A percentile compares a stretch with the other conserved stretches of the same genome.
Evolutionary conservation across 257 asterid species (phyloP).

Genomic region (Linderniella brevidens): DNA sequence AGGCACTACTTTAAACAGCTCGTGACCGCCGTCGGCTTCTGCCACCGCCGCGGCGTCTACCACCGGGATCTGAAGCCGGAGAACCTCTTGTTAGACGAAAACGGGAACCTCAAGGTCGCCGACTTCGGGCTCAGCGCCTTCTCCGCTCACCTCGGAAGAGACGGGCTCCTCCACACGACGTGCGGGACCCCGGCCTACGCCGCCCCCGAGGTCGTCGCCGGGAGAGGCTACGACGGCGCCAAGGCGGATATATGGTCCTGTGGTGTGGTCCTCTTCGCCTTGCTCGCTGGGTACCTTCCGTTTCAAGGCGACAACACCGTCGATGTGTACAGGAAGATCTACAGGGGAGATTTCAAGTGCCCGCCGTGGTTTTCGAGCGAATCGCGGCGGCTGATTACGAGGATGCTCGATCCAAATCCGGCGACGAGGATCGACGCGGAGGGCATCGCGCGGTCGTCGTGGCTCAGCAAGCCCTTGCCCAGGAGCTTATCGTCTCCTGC

Average conservation of each 20-base stretch:
- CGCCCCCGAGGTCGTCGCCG: constrained; percentile 25
- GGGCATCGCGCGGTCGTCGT: too few species aligned
- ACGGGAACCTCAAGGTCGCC: constrained; percentile 22
- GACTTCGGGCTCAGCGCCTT: constrained; percentile 29
- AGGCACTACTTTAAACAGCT: too few species aligned
- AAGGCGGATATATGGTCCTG: constrained; percentile 2
- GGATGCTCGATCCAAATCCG: neutral
- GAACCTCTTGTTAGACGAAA: constrained; percentile 20
- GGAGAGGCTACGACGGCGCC: too few species aligned
- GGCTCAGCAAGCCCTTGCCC: too few species aligned
- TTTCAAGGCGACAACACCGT: too few species aligned
- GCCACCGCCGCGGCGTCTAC: too few species aligned
- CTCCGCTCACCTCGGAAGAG: constrained; percentile 19
- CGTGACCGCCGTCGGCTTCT: too few species aligned
- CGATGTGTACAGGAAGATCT: too few species aligned
- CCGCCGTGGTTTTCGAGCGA: constrained; percentile 35
- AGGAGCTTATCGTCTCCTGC: too few species aligned
- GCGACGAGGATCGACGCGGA: too few species aligned
- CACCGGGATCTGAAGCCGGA: constrained; percentile 2
- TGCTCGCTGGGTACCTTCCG: too few species aligned
- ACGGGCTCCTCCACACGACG: constrained; percentile 23
- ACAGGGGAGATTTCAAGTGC: constrained; percentile 12
- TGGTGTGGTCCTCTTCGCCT: too few species aligned
- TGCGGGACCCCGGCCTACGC: constrained; percentile 5
- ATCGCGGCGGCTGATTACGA: constrained; percentile 14